Evolutionary conservation across 192 early-diverging fungal genomes (phyloP), one percentile per base, ranked within the genome.

Genomic region (Coemansia sp.): DNA sequence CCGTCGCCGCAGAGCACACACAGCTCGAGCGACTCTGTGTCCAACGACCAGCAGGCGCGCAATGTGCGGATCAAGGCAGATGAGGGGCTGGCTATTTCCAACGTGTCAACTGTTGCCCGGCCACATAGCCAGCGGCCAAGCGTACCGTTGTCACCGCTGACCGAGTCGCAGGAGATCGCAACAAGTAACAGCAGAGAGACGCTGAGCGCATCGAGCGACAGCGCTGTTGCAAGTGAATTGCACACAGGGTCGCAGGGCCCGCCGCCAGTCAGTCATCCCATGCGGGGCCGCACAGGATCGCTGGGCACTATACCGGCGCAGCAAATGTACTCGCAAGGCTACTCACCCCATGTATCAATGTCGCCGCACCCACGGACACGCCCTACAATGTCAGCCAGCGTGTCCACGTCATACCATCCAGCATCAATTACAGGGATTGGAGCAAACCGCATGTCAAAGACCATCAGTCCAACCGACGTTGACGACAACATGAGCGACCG

Each of bases 401-500:
- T 53, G 17, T 63, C 61, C 5, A 53, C 50, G 19, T 52, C 62
- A 15, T 54, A 54, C 62, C 52, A 55, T 52, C 37, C 61, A 38
- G 37, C 52, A 1, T 25, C 62, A 3, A 15, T 41, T 3, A 19
- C 14, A 19, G 59, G n/a, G 9, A 25, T 35, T 10, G 55, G 55
- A 35, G 32, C 32, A 37, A 60, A 67, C 57, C 67, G 77, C 38
- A 41, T 74, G 32, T 73, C 78, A 9, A 70, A 71, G 41, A 69
- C 57, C 48, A 60, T 74, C 10, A 60, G 59, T 37, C 45, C 61
- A 15, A 52, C 39, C 14, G 77, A 67, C n/a, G 57, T 62, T 7
- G 78, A 81, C 11, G 78, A 81, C 60, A 72, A 35, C 25, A 41
- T 54, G 24, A 81, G 78, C 66, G 78, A 81, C 10, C 72, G 72